These are phyloP conservation scores for Fusarium cicatricum DNA, from an alignment of 2,329 filamentous ascomycete genomes.

Conservation along the genomic window DNA sequence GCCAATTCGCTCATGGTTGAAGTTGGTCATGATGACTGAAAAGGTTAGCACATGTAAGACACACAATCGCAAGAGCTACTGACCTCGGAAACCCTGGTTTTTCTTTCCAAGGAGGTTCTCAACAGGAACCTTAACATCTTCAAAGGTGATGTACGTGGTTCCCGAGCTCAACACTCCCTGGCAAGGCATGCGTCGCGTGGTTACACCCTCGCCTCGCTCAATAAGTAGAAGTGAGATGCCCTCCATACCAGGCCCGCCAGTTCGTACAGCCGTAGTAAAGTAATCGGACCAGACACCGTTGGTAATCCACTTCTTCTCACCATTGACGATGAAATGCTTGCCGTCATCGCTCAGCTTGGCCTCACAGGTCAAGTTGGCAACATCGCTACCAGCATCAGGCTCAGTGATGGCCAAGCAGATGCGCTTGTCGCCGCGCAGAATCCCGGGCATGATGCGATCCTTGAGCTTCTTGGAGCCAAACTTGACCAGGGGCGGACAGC, in stretches of 20 bases:
- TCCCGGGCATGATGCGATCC: conserved; percentile 86
- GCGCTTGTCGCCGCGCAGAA: conserved; percentile 91
- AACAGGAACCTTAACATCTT: conserved; percentile 99
- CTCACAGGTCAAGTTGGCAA: conserved; percentile 94
- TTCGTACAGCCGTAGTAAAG: conserved; percentile 96
- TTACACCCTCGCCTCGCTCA: conserved; percentile 88
- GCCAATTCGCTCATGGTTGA: conserved; percentile 98
- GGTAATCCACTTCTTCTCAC: conserved; percentile 99
- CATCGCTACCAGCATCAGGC: conserved; percentile 92
- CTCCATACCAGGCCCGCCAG: conserved; percentile 88
- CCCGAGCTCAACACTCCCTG: conserved; percentile 91
- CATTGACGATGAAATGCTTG: conserved; percentile 99
- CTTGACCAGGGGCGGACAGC: conserved; percentile 89
- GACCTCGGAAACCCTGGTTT: conserved; percentile 94
- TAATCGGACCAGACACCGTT: conserved; percentile 98
- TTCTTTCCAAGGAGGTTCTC: conserved; percentile 98
- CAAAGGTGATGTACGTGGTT: conserved; percentile 97
- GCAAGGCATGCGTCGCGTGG: conserved; percentile 96
- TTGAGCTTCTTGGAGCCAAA: conserved; percentile 87
- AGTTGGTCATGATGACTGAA: conserved; percentile 96
- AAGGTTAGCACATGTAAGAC: conserved; percentile 20
- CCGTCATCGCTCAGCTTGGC: conserved; percentile 94
- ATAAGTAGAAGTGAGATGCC: conserved; percentile 91
- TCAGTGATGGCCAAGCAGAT: conserved; percentile 98
- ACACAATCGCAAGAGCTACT: background rate